Percentiles rank a stretch among this genome's conserved stretches.
These are phyloP conservation scores for Fusarium caatingaense DNA, from an alignment of 2,329 filamentous ascomycete species.

Conservation along the genomic window DNA sequence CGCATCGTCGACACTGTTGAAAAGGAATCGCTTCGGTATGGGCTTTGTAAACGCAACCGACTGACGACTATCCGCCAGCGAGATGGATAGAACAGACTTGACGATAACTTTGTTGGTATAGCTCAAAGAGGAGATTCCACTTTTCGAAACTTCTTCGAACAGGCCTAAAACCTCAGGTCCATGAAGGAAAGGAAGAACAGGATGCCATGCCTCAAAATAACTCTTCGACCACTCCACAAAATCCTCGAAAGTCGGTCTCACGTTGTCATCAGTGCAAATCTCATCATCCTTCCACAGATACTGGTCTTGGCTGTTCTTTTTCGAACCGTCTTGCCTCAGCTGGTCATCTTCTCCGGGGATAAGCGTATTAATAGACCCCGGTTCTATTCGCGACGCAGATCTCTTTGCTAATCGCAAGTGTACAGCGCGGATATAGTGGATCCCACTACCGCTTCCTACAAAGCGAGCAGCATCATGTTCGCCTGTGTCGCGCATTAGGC, in stretches of 20 bases:
- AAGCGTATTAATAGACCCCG: slow-evolving; percentile 45
- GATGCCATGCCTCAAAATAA: slow-evolving; percentile 70
- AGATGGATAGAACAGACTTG: slow-evolving; percentile 64
- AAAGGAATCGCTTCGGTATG: slow-evolving; percentile 59
- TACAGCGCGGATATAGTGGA: slow-evolving; percentile 68
- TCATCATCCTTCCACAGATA: slow-evolving; percentile 54
- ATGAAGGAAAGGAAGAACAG: slow-evolving; percentile 66
- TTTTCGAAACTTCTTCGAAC: slow-evolving; percentile 57
- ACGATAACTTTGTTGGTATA: slow-evolving; percentile 57
- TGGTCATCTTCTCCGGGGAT: slow-evolving; percentile 70
- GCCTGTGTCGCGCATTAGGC: slow-evolving; percentile 62
- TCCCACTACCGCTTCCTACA: slow-evolving; percentile 67
- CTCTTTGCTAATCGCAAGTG: slow-evolving; percentile 58
- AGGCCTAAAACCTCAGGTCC: slow-evolving; percentile 61
- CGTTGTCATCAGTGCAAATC: slow-evolving; percentile 19
- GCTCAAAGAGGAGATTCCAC: slow-evolving; percentile 47
- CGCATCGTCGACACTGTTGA: slow-evolving; percentile 61
- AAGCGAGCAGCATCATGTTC: slow-evolving; percentile 63
- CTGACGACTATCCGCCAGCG: slow-evolving; percentile 64
- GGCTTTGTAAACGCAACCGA: slow-evolving; percentile 39
- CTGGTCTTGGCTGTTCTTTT: slow-evolving; percentile 25
- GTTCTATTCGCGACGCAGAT: slow-evolving; percentile 37
- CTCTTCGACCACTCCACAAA: slow-evolving; percentile 62
- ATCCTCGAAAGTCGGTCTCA: slow-evolving; percentile 56
- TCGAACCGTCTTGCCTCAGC: slow-evolving; percentile 46